phyloP scores from a whole-genome alignment of 495 filamentous ascomycete species.

The Achaetomiella virescens region DNA sequence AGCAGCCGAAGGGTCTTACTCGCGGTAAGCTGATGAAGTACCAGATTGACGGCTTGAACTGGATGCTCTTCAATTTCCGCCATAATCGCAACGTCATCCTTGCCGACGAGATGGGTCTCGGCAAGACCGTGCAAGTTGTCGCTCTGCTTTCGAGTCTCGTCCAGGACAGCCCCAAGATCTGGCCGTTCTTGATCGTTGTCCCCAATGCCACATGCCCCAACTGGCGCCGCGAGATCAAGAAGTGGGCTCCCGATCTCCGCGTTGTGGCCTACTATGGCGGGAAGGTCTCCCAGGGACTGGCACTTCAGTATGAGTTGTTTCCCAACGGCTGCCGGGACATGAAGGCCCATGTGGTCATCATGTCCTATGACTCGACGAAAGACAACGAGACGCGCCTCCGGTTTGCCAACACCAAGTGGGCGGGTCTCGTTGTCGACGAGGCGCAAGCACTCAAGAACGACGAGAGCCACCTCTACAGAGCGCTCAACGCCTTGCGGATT shows the following conservation, averaged over 20 bases:
- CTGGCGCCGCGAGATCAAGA: conserved; percentile 94
- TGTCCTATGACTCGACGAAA: conserved; percentile 83
- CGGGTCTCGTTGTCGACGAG: conserved; percentile 88
- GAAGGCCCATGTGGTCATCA: conserved; percentile 85
- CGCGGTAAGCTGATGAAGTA: conserved; percentile 88
- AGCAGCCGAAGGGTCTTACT: conserved; percentile 66
- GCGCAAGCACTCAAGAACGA: conserved; percentile 96
- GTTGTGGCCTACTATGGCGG: conserved; percentile 90
- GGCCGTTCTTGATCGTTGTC: conserved; percentile 88
- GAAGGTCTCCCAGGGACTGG: conserved; percentile 58
- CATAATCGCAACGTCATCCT: conserved; percentile 80
- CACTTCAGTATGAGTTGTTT: conserved; percentile 78
- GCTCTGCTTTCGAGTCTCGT: conserved; percentile 72
- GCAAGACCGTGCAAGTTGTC: conserved; percentile 96
- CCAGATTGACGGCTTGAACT: conserved; percentile 90
- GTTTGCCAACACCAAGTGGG: conserved; percentile 70
- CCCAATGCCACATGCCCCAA: conserved; percentile 94
- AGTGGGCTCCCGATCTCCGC: conserved; percentile 78
- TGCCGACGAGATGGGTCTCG: conserved; percentile 97
- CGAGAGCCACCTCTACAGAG: conserved; percentile 69
- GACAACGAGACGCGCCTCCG: conserved; percentile 57
- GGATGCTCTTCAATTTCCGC: conserved; percentile 91
- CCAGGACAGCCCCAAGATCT: conserved; percentile 66
- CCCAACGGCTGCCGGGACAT: conserved; percentile 49
- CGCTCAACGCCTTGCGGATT: conserved; percentile 63